Conservation (phyloP, 352 stramenopile genomes). For the Globisporangium paddicum region DNA sequence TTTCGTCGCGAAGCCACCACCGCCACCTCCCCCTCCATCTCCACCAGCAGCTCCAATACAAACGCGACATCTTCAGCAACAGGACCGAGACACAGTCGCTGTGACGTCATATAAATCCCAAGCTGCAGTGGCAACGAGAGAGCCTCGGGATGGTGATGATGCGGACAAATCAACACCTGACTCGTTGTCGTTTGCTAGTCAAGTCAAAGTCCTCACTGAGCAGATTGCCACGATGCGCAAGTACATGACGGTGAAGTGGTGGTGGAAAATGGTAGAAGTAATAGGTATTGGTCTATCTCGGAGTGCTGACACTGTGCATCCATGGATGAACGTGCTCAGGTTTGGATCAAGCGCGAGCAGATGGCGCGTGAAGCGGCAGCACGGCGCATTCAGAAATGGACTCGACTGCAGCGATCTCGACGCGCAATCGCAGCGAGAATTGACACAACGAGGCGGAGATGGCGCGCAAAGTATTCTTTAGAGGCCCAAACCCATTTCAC, state of each 20-base stretch:
- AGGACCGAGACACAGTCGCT: background rate
- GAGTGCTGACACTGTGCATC: background rate
- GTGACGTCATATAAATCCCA: background rate
- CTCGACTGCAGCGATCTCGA: constrained; percentile 13
- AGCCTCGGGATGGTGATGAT: background rate
- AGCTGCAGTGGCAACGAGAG: background rate
- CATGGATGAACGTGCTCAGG: constrained; percentile 11
- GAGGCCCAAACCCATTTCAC: too few species aligned
- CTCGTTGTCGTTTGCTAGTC: background rate
- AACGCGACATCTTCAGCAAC: background rate
- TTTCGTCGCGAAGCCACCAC: background rate
- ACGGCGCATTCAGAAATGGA: constrained; percentile 39
- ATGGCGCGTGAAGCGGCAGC: constrained; percentile 39
- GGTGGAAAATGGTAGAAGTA: background rate
- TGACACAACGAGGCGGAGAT: constrained; percentile 3
- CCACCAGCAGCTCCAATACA: background rate
- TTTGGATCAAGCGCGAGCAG: constrained; percentile 71
- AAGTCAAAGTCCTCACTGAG: constrained; percentile 32
- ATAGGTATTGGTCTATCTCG: background rate
- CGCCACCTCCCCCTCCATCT: background rate
- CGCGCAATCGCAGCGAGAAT: constrained; percentile 12
- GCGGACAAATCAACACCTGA: background rate
- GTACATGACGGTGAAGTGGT: constrained; percentile 54
- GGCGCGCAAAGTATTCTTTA: constrained; percentile 19
- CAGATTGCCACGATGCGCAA: constrained; percentile 58